Conservation (phyloP, 306 rosid species). For the Cucumis cinereus region DNA sequence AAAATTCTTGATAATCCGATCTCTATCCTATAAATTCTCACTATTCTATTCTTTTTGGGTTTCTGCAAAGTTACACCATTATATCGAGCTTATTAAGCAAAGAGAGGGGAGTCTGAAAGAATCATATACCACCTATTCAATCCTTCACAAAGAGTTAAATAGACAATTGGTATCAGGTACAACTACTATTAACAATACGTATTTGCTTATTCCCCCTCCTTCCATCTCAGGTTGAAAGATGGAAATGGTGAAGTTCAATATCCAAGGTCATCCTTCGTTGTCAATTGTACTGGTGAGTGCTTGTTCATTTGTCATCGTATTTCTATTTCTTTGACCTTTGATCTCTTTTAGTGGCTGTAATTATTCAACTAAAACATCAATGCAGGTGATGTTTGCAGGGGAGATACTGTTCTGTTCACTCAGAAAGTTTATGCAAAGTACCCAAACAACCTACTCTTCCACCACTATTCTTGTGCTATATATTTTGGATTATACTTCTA, state of each 20-base stretch:
- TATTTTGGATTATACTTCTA: constrained; percentile 2
- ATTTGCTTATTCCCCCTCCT: too few species aligned
- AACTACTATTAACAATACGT: neutral
- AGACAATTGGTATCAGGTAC: neutral
- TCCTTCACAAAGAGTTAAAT: neutral
- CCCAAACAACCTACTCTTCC: constrained; percentile 5
- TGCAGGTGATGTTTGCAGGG: constrained; percentile 77
- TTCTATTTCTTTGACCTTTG: neutral
- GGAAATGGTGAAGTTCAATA: constrained; percentile 41
- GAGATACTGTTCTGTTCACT: constrained; percentile 62
- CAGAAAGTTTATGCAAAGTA: constrained; percentile 68
- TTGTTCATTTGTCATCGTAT: neutral
- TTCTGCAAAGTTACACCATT: neutral
- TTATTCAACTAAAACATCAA: neutral
- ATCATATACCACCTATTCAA: neutral
- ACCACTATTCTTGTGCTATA: neutral
- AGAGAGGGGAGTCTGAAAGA: neutral
- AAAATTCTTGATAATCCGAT: neutral
- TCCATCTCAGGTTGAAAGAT: constrained; percentile 38
- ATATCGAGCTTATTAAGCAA: neutral
- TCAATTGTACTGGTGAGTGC: constrained; percentile 55
- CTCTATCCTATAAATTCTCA: neutral
- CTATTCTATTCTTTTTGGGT: neutral
- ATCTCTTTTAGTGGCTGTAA: neutral
- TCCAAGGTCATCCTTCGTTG: constrained; percentile 52